Evolutionary conservation across 2,329 filamentous ascomycete species (phyloP), one percentile per base, ranked within the genome.

Genomic region (Chrysoporthe austroafricana): DNA sequence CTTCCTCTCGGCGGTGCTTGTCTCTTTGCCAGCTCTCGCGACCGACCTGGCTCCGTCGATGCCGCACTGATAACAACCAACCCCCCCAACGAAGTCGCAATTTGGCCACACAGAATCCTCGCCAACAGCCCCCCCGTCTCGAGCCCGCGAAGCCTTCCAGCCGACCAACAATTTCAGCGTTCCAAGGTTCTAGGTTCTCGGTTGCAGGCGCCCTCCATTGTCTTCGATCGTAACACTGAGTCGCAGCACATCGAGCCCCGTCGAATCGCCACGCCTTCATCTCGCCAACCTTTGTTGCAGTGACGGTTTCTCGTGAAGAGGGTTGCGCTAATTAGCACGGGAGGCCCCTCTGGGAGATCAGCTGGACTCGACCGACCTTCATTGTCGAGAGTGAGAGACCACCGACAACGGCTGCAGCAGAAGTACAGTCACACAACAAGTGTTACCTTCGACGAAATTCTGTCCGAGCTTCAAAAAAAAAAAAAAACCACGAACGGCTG

Each of bases 1-100:
- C 43, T 60, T 69, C 66, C 64, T 61, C 63, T 57, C 34, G 54
- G 54, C n/a, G 54, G 54, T 39, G 14, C 32, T 62, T 63, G 36
- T 52, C 48, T 48, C 63, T 68, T 57, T 36, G 58, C 46, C 44
- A 36, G n/a, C 44, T 66, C 69, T 66, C 62, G 39, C 57, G n/a
- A 39, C 36, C 13, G 39, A 16, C n/a, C 57, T 26, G 11, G 57
- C 57, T 42, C 36, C 39, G 57, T 60, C 57, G n/a, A 21, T 26
- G n/a, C 14, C n/a, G 36, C 57, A 60, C 42, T 60, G 57, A 43
- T 60, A 43, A 42, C 50, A 60, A 14, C 21, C 16, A 21, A 21
- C 39, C n/a, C 39, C 18, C 36, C n/a, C 36, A 43, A 26, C 57
- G n/a, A 43, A 42, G 9, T 63, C 46, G 46, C 26, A 63, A 42